A percentile compares a stretch with the other conserved stretches of the same genome.
phyloP scores from a whole-genome alignment of 2,329 filamentous ascomycete genomes.

The Cladosporium sp. region DNA sequence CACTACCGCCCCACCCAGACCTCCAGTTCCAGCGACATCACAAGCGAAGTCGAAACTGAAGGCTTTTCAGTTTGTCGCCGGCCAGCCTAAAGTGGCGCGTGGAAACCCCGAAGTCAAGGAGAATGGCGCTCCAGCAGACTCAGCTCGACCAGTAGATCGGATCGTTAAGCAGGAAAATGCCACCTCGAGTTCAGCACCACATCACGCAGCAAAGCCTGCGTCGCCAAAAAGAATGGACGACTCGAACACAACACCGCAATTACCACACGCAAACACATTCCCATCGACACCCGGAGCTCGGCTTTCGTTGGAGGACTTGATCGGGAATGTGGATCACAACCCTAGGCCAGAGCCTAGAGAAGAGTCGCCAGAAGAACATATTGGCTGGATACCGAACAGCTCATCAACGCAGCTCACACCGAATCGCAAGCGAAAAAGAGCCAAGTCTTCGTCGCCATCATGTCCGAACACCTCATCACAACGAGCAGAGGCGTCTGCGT shows the following conservation, averaged over 20 bases:
- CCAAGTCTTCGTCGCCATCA: slow-evolving; percentile 42
- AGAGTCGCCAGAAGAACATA: slow-evolving; percentile 55
- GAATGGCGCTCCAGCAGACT: slow-evolving; percentile 26
- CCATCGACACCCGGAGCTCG: slow-evolving; percentile 57
- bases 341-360: slow-evolving; percentile 41
- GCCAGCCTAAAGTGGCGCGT: slow-evolving; percentile 22
- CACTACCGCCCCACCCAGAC: slow-evolving; percentile 29
- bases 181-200: slow-evolving; percentile 10
- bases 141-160: not conserved
- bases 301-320: slow-evolving; percentile 56
- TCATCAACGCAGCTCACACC: slow-evolving; percentile 39
- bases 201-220: slow-evolving; percentile 4
- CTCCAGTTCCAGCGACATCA: slow-evolving; percentile 46
- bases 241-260: slow-evolving; percentile 18
- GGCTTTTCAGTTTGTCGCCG: slow-evolving; percentile 49
- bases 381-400: slow-evolving; percentile 53
- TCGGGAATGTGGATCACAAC: slow-evolving; percentile 56
- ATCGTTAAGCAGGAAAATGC: slow-evolving; percentile 6
- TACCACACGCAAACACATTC: slow-evolving; percentile 32
- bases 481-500: slow-evolving; percentile 33
- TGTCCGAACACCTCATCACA: slow-evolving; percentile 34
- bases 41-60: slow-evolving; percentile 52
- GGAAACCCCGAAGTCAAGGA: slow-evolving; percentile 37
- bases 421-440: slow-evolving; percentile 41
- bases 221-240: slow-evolving; percentile 3